Percentiles rank a stretch among this genome's conserved stretches.
Evolutionary conservation across 1,284 basidiomycete species (phyloP).

Genomic region (Ceratobasidium theobromae): DNA sequence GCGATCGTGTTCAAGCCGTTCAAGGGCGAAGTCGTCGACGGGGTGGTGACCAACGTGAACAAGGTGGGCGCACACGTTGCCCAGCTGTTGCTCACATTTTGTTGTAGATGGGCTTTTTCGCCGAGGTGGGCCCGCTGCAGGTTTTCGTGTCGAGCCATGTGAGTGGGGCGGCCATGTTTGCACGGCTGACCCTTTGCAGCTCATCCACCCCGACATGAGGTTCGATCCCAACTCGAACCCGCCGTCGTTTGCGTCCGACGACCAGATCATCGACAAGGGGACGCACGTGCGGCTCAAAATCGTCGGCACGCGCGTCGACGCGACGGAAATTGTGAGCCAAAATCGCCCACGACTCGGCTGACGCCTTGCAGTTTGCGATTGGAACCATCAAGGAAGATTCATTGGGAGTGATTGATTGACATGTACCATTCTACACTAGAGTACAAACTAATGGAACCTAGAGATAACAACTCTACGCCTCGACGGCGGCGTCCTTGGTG

Average conservation of each 20-base stretch:
- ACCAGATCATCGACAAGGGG: slow-evolving; percentile 93
- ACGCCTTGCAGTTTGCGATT: slow-evolving; percentile 71
- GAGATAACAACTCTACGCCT: too few species aligned
- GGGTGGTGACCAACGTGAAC: slow-evolving; percentile 92
- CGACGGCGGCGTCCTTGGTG: not conserved
- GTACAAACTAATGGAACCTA: too few species aligned
- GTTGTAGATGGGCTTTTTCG: slow-evolving; percentile 95
- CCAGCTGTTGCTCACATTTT: not conserved
- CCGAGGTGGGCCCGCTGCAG: slow-evolving; percentile 88
- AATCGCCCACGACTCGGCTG: not conserved
- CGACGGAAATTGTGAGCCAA: slow-evolving; percentile 86
- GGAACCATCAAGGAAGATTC: slow-evolving; percentile 95
- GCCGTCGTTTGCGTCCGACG: slow-evolving; percentile 86
- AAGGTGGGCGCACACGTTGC: slow-evolving; percentile 64
- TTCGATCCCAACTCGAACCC: slow-evolving; percentile 94
- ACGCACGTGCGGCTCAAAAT: slow-evolving; percentile 92
- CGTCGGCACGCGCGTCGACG: slow-evolving; percentile 94
- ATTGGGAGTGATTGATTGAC: slow-evolving; percentile 76
- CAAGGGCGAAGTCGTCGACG: slow-evolving; percentile 98
- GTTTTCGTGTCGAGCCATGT: slow-evolving; percentile 96
- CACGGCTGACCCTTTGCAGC: slow-evolving; percentile 50
- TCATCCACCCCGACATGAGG: slow-evolving; percentile 89
- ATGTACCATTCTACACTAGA: too few species aligned
- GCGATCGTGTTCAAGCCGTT: slow-evolving; percentile 98
- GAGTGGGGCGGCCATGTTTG: slow-evolving; percentile 46